These are phyloP conservation scores for Podospora tetraspora DNA, from an alignment of 495 filamentous ascomycete genomes.

Conservation along the genomic window DNA sequence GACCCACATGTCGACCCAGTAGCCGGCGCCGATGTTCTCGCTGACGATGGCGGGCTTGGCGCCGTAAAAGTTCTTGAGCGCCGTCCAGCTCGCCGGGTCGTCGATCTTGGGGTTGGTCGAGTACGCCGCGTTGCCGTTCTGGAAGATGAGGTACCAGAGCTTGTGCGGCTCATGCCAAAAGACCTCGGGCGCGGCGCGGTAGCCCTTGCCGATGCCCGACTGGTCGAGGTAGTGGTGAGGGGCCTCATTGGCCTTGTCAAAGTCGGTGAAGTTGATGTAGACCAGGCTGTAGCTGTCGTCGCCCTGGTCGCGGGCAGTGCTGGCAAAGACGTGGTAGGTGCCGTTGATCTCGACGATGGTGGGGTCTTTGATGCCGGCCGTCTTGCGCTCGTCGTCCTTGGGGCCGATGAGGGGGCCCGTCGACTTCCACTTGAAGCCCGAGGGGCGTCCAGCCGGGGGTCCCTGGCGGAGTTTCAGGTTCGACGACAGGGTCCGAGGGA, in stretches of 20 bases:
- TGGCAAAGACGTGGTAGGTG: constrained; percentile 29
- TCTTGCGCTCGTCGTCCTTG: constrained; percentile 20
- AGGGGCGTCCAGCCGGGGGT: constrained; percentile 2
- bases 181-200: constrained; percentile 25
- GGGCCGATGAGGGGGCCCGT: constrained; percentile 21
- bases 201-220: constrained; percentile 20
- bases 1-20: constrained; percentile 33
- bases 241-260: constrained; percentile 13
- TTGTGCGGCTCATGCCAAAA: constrained; percentile 26
- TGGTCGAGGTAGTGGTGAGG: constrained; percentile 25
- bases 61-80: constrained; percentile 22
- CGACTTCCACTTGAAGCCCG: constrained; percentile 19
- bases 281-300: constrained; percentile 22
- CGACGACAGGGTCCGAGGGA: neutral
- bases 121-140: constrained; percentile 29
- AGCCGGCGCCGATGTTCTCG: constrained; percentile 18
- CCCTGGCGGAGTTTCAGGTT: neutral
- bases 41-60: constrained; percentile 17
- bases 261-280: constrained; percentile 25
- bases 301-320: constrained; percentile 16
- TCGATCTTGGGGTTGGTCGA: constrained; percentile 26
- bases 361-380: constrained; percentile 28
- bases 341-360: constrained; percentile 21
- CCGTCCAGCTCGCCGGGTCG: constrained; percentile 25
- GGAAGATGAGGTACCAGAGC: constrained; percentile 28